Evolutionary conservation across 257 asterid genomes (phyloP), one percentile per base, ranked within the genome.

Genomic region (Salvia rosmarinus): DNA sequence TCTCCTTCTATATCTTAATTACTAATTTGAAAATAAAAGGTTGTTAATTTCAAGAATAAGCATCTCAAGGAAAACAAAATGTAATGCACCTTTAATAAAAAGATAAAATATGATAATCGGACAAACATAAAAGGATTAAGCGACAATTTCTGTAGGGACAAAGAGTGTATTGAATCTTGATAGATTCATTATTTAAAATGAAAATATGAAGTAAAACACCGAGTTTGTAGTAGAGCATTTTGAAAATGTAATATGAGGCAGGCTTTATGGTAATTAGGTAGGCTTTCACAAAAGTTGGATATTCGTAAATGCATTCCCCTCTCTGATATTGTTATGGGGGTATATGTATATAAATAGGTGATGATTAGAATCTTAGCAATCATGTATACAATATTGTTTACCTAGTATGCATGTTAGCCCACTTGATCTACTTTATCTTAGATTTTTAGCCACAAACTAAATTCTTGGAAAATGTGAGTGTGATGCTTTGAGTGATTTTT

Each of bases 301-400:
- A n/a, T 14, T 52, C 30, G 3, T 25, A 23, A 25, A 7, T 54
- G 67, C 59, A 57, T 46, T 57, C 35, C n/a, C 57, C 63, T 25
- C 7, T 34, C 67, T 74, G 10, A 51, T 21, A 20, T 40, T 56
- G 30, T 25, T 73, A 6, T 73, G 56, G 17, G n/a, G n/a, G 59
- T 70, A 37, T 16, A 11, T 40, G 23, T 63, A 25, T 35, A 63
- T 46, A 20, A 64, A 73, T 19, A 6, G 51, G 28, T 44, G 21
- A 30, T 55, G 63, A 25, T 75, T 61, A 46, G 64, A 57, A 55
- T 67, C 21, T 67, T 10, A 21, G 74, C 20, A 17, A 66, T n/a
- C 55, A 34, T 32, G 64, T 40, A 32, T 40, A 16, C 57, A 43
- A 58, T 67, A 12, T 47, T 23, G 34, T 28, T 35, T 46, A 35